These are phyloP conservation scores for Panellus pusillus DNA, from an alignment of 768 basidiomycete species.

Conservation along the genomic window DNA sequence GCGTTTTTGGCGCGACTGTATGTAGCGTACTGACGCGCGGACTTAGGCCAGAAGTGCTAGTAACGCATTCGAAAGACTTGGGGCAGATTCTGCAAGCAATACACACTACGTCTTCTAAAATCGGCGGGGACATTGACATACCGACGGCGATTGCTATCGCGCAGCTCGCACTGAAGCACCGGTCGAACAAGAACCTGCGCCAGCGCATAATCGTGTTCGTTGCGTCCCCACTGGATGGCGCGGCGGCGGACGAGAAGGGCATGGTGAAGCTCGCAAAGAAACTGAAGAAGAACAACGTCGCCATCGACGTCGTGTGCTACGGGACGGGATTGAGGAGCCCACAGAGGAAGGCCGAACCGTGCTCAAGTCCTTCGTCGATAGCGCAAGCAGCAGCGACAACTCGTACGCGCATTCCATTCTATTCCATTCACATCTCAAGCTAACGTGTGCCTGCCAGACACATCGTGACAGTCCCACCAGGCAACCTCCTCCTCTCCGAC, in stretches of 20 bases:
- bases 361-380: constrained; percentile 81
- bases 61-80: constrained; percentile 92
- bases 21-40: background rate
- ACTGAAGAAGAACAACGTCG: constrained; percentile 99
- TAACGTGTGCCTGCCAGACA: constrained; percentile 54
- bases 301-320: constrained; percentile 87
- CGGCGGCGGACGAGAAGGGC: constrained; percentile 70
- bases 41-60: constrained; percentile 87
- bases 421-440: background rate
- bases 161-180: constrained; percentile 94
- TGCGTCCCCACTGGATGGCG: constrained; percentile 79
- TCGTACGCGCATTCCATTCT: constrained; percentile 53
- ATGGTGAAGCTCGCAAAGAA: constrained; percentile 93
- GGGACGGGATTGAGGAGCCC: constrained; percentile 84
- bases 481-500: constrained; percentile 82
- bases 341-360: constrained; percentile 61
- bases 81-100: constrained; percentile 86
- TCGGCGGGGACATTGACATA: constrained; percentile 83
- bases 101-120: constrained; percentile 66
- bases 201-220: constrained; percentile 96
- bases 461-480: constrained; percentile 75
- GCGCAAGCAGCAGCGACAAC: constrained; percentile 78
- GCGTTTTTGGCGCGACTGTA: constrained; percentile 25
- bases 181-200: constrained; percentile 97
- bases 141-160: constrained; percentile 91